Conservation (phyloP, 371 early-diverging fungal genomes). For the Mucor irregularis region DNA sequence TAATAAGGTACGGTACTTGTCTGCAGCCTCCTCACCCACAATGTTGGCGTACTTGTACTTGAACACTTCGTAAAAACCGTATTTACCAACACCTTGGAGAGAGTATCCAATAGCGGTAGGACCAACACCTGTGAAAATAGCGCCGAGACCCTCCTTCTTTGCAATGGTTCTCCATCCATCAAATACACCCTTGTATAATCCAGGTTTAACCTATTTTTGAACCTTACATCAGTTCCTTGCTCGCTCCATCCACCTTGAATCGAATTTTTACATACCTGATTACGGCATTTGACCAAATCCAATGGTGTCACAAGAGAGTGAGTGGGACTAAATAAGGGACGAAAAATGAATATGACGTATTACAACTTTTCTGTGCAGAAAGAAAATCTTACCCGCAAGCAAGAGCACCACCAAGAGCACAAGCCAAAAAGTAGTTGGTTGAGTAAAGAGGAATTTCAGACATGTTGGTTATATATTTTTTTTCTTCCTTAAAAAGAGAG, state of each 20-base stretch:
- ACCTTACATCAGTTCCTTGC: no score
- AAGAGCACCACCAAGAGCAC: slow-evolving; percentile 62
- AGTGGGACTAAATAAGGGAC: slow-evolving; percentile 56
- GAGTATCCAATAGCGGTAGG: slow-evolving; percentile 90
- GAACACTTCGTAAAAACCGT: slow-evolving; percentile 85
- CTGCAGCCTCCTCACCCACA: slow-evolving; percentile 75
- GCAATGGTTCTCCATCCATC: slow-evolving; percentile 69
- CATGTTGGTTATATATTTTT: not conserved
- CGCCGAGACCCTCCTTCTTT: slow-evolving; percentile 69
- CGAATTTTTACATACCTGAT: slow-evolving; percentile 43
- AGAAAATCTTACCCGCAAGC: slow-evolving; percentile 48
- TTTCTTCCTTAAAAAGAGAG: not conserved
- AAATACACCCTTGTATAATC: slow-evolving; percentile 70
- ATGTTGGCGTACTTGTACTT: slow-evolving; percentile 69
- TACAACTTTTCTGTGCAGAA: not conserved
- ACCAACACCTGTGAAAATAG: slow-evolving; percentile 75
- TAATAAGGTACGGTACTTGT: slow-evolving; percentile 73
- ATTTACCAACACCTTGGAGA: slow-evolving; percentile 87
- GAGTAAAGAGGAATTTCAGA: slow-evolving; percentile 41
- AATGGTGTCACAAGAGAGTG: slow-evolving; percentile 70
- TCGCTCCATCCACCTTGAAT: no score
- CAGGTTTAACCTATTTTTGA: slow-evolving; percentile 46
- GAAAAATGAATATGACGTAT: not conserved
- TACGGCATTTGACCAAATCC: slow-evolving; percentile 74
- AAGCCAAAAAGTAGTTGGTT: slow-evolving; percentile 44